Evolutionary conservation across 2,329 filamentous ascomycete species (phyloP).

Genomic region (Magnaporthiopsis incrustans): DNA sequence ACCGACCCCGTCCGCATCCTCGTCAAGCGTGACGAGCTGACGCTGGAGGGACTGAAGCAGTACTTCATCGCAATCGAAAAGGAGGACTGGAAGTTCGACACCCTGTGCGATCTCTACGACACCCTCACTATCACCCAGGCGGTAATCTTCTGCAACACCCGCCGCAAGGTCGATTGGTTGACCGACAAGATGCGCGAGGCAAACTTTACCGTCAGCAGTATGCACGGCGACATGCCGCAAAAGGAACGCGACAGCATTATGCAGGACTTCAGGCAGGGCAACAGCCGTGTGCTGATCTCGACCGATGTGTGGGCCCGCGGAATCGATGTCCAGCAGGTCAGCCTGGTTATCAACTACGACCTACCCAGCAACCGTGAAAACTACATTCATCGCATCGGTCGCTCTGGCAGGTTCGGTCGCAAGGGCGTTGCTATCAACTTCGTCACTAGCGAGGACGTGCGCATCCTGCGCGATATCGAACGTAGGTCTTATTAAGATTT

Average conservation of each 20-base stretch:
- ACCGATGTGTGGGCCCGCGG: conserved; percentile 97
- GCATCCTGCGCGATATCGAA: conserved; percentile 99
- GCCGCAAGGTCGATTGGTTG: conserved; percentile 99
- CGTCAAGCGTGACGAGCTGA: conserved; percentile 99
- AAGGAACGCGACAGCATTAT: conserved; percentile 97
- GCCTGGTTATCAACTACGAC: conserved; percentile 99
- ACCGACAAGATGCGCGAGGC: conserved; percentile 97
- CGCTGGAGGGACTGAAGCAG: conserved; percentile 99
- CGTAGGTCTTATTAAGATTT: conserved; percentile 32
- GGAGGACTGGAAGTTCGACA: conserved; percentile 99
- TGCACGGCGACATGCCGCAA: conserved; percentile 99
- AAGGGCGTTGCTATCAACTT: conserved; percentile 99
- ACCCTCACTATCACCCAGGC: conserved; percentile 99
- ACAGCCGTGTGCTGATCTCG: conserved; percentile 96
- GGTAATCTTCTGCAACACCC: conserved; percentile 99
- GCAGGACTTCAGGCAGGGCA: conserved; percentile 99
- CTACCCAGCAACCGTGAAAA: conserved; percentile 98
- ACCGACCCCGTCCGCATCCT: conserved; percentile 97
- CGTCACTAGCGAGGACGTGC: conserved; percentile 96
- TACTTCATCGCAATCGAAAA: conserved; percentile 99
- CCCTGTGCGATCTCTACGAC: conserved; percentile 97
- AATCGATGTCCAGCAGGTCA: conserved; percentile 99
- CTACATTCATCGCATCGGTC: conserved; percentile 99
- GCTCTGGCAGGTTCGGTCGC: conserved; percentile 98
- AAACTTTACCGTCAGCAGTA: conserved; percentile 98